phyloP scores from a whole-genome alignment of 768 basidiomycete species.

The Leccinum olivaceopallidum region DNA sequence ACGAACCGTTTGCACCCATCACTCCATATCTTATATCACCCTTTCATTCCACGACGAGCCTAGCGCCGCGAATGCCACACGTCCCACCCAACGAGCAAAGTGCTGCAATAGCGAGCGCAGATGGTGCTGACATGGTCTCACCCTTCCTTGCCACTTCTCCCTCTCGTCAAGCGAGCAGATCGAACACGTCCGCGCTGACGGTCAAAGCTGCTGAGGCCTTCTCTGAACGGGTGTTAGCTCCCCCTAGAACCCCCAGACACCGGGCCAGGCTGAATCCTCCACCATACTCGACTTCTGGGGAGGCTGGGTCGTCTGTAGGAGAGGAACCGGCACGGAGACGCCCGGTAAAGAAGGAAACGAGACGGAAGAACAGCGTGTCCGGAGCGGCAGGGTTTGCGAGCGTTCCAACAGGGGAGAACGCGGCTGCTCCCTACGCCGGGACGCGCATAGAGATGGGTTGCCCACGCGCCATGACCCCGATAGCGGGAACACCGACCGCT shows the following conservation, averaged over 20 bases:
- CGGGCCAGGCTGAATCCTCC: conserved; percentile 30
- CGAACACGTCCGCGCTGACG: neutral
- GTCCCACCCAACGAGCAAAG: neutral
- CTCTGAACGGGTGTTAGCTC: conserved; percentile 2
- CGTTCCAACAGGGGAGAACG: conserved; percentile 5
- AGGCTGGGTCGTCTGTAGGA: neutral
- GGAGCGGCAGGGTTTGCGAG: conserved; percentile 7
- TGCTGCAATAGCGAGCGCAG: conserved; percentile 5
- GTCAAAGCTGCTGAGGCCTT: conserved; percentile 8
- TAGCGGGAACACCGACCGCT: neutral
- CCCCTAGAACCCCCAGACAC: conserved; percentile 1
- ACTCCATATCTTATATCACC: conserved; percentile 7
- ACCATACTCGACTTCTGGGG: conserved; percentile 19
- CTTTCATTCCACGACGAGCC: conserved; percentile 14
- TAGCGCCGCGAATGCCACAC: neutral
- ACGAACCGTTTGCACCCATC: neutral
- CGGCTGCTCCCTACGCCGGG: neutral
- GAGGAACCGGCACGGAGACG: neutral
- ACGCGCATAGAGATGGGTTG: neutral
- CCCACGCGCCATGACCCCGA: neutral
- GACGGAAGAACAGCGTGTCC: conserved; percentile 6
- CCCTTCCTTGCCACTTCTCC: conserved; percentile 23
- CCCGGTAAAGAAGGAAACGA: conserved; percentile 6
- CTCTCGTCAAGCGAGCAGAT: conserved; percentile 3
- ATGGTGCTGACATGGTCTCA: conserved; percentile 23